These are phyloP conservation scores for Penicillium sp. DNA, from an alignment of 2,329 filamentous ascomycete species.

Conservation along the genomic window DNA sequence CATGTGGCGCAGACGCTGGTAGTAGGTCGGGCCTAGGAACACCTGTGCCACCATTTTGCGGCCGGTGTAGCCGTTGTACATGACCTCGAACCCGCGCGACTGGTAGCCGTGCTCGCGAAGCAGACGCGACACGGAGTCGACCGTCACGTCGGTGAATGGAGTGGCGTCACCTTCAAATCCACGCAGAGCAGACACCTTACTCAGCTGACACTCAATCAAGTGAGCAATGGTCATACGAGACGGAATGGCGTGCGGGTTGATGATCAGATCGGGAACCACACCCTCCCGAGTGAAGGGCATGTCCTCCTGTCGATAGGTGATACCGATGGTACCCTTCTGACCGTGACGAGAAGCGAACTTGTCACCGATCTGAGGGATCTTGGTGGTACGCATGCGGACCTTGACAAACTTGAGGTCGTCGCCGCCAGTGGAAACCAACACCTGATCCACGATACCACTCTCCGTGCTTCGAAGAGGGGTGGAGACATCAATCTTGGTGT, in stretches of 20 bases:
- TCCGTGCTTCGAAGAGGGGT: conserved; percentile 93
- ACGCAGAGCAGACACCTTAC: conserved; percentile 88
- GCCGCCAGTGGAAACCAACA: conserved; percentile 88
- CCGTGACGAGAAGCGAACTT: conserved; percentile 99
- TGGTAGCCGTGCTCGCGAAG: conserved; percentile 90
- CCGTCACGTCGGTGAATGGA: conserved; percentile 95
- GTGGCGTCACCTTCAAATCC: conserved; percentile 96
- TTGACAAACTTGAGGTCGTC: conserved; percentile 96
- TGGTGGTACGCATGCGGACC: conserved; percentile 93
- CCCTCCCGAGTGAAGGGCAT: conserved; percentile 97
- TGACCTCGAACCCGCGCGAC: conserved; percentile 92
- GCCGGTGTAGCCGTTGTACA: conserved; percentile 98
- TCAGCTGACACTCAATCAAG: conserved; percentile 97
- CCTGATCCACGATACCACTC: conserved; percentile 91
- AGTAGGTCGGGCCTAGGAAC: conserved; percentile 97
- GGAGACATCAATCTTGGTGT: conserved; percentile 92
- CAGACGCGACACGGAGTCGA: conserved; percentile 83
- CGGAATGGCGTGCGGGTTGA: conserved; percentile 98
- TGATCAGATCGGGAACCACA: conserved; percentile 90
- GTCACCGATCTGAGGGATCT: conserved; percentile 97
- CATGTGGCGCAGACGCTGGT: conserved; percentile 98
- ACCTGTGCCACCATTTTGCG: conserved; percentile 89
- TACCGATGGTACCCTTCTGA: conserved; percentile 98
- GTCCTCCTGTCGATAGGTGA: conserved; percentile 94
- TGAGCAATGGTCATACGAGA: conserved; percentile 99